Evolutionary conservation across 2,329 filamentous ascomycete genomes (phyloP).

Genomic region (Fusarium neocosmosporiellum): DNA sequence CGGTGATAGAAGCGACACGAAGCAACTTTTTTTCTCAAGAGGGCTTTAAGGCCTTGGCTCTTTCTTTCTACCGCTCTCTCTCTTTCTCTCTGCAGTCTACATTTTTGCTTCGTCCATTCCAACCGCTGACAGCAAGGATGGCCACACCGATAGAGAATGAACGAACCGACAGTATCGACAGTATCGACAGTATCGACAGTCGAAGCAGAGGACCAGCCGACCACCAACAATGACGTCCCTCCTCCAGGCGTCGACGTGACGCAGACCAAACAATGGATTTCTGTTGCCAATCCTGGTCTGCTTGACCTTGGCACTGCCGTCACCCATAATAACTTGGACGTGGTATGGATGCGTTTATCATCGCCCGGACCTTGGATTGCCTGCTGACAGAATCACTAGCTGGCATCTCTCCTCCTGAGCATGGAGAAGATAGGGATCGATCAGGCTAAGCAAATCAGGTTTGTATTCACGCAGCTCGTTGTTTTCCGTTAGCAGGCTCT

Average conservation of each 20-base stretch:
- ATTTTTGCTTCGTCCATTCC: background rate
- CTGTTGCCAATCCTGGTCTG: too few relatives aligned
- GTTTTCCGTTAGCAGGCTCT: background rate
- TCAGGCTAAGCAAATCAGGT: background rate
- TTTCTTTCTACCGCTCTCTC: too few relatives aligned
- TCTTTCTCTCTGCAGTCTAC: background rate
- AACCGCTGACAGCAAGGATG: background rate
- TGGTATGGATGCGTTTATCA: background rate
- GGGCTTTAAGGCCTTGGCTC: too few relatives aligned
- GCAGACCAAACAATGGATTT: too few relatives aligned
- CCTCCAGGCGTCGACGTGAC: too few relatives aligned
- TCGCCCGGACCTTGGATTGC: background rate
- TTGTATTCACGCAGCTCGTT: background rate
- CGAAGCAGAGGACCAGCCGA: background rate
- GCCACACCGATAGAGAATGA: too few relatives aligned
- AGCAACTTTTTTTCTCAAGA: too few relatives aligned
- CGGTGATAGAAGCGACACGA: background rate
- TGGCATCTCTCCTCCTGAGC: background rate
- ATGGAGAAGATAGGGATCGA: background rate
- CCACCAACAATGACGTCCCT: background rate
- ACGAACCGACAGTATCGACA: too few relatives aligned
- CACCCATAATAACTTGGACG: background rate
- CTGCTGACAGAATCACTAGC: background rate
- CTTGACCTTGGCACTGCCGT: background rate
- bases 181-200: too few relatives aligned